phyloP scores from a whole-genome alignment of 1,139 yeast species.

The Debaryomyces sp. region DNA sequence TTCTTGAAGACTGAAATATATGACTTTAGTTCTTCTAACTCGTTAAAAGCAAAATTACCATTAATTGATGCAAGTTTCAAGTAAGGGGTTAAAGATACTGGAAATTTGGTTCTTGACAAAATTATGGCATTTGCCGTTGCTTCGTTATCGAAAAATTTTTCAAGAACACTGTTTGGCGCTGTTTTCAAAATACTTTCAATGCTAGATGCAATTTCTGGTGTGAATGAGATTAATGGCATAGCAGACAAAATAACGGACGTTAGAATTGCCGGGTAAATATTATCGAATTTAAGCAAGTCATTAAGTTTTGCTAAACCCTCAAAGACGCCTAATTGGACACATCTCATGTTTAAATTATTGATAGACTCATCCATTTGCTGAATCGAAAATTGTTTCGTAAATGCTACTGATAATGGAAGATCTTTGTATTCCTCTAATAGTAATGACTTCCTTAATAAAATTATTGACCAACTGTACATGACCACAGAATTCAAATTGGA shows the following conservation, averaged over 20 bases:
- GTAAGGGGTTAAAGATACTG: slow-evolving; percentile 66
- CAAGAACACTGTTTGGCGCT: slow-evolving; percentile 60
- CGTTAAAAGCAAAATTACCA: slow-evolving; percentile 67
- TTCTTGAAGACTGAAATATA: slow-evolving; percentile 53
- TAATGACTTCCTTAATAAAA: slow-evolving; percentile 57
- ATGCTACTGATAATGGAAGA: slow-evolving; percentile 8
- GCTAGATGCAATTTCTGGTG: slow-evolving; percentile 54
- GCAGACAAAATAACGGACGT: slow-evolving; percentile 61
- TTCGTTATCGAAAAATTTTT: slow-evolving; percentile 58
- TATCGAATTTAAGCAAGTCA: slow-evolving; percentile 50
- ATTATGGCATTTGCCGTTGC: slow-evolving; percentile 58
- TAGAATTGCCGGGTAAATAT: slow-evolving; percentile 58
- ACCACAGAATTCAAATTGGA: slow-evolving; percentile 48
- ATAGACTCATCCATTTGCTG: slow-evolving; percentile 22
- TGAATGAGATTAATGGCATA: slow-evolving; percentile 64
- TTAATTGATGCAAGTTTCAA: slow-evolving; percentile 63
- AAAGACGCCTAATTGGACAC: slow-evolving; percentile 52
- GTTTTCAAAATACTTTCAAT: slow-evolving; percentile 52
- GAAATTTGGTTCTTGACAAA: slow-evolving; percentile 72
- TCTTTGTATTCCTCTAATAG: slow-evolving; percentile 42
- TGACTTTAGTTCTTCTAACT: slow-evolving; percentile 59
- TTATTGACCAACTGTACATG: slow-evolving; percentile 72
- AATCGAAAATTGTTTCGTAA: slow-evolving; percentile 16
- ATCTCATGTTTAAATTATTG: slow-evolving; percentile 42
- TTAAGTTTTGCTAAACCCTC: slow-evolving; percentile 45